Conservation (phyloP, 331 rosid species). For the Rhamnella rubrinervis region DNA sequence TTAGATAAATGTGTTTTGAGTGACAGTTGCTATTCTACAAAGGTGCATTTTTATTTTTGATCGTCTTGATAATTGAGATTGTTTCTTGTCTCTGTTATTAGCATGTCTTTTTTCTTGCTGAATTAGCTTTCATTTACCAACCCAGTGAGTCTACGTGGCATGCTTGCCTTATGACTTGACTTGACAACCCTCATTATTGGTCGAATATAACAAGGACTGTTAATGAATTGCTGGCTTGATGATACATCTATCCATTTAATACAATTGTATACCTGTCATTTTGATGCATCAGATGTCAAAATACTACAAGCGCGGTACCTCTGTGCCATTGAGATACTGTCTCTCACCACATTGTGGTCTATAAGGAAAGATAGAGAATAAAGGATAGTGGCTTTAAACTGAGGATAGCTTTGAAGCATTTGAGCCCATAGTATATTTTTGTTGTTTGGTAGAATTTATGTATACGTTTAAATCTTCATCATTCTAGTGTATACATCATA, state of each 20-base stretch:
- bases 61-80: too few relatives aligned
- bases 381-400: not conserved
- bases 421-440: not conserved
- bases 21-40: too few relatives aligned
- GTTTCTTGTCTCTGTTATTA: not conserved
- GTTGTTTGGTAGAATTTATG: not conserved
- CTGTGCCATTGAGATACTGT: not conserved
- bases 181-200: not conserved
- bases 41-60: too few relatives aligned
- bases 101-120: slow-evolving; percentile 3
- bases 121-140: not conserved
- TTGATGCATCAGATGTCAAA: too few relatives aligned
- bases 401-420: not conserved
- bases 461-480: not conserved
- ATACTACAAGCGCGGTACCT: not conserved
- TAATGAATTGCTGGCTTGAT: not conserved
- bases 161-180: not conserved
- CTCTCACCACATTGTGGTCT: not conserved
- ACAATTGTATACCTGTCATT: too few relatives aligned
- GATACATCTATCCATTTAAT: not conserved
- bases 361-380: not conserved
- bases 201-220: too few relatives aligned
- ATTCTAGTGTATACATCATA: not conserved
- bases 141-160: not conserved
- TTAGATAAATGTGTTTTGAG: too few relatives aligned